Conservation (phyloP, 768 basidiomycete species). For the Russula sp. region DNA sequence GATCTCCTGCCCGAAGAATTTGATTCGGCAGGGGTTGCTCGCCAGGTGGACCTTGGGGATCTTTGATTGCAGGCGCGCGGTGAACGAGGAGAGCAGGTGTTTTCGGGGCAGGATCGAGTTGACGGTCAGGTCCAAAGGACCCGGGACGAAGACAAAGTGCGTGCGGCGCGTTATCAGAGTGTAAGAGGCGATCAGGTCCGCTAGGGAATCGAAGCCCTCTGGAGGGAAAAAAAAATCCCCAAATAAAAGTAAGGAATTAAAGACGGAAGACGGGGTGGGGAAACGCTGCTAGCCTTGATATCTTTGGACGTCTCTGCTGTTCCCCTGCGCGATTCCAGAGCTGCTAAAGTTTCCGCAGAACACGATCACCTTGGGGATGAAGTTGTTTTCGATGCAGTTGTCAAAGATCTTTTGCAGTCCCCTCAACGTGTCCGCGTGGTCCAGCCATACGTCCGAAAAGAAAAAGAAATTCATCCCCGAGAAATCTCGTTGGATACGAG, state of each 20-base stretch:
- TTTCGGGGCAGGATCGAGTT: constrained; percentile 77
- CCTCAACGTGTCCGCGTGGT: constrained; percentile 72
- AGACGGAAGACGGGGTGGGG: background rate
- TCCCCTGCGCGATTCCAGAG: constrained; percentile 71
- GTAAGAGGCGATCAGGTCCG: constrained; percentile 77
- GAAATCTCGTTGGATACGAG: constrained; percentile 59
- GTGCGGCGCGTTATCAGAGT: constrained; percentile 68
- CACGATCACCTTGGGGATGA: constrained; percentile 83
- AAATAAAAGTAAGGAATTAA: background rate
- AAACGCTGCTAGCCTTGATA: constrained; percentile 62
- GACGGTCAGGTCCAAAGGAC: constrained; percentile 82
- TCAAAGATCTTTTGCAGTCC: constrained; percentile 84
- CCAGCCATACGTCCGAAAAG: constrained; percentile 93
- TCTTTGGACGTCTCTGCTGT: constrained; percentile 64
- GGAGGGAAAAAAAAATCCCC: constrained; percentile 28
- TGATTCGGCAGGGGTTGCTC: constrained; percentile 89
- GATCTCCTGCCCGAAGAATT: constrained; percentile 93
- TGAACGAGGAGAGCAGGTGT: constrained; percentile 70
- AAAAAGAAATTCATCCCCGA: constrained; percentile 83
- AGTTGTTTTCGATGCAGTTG: constrained; percentile 78
- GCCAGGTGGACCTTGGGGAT: constrained; percentile 78
- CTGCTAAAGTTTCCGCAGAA: constrained; percentile 95
- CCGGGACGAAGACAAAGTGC: constrained; percentile 92
- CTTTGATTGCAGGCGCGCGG: constrained; percentile 56
- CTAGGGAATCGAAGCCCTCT: constrained; percentile 86